A percentile compares a stretch with the other conserved stretches of the same genome.
Evolutionary conservation across 257 asterid species (phyloP).

Genomic region (Capsicum baccatum): DNA sequence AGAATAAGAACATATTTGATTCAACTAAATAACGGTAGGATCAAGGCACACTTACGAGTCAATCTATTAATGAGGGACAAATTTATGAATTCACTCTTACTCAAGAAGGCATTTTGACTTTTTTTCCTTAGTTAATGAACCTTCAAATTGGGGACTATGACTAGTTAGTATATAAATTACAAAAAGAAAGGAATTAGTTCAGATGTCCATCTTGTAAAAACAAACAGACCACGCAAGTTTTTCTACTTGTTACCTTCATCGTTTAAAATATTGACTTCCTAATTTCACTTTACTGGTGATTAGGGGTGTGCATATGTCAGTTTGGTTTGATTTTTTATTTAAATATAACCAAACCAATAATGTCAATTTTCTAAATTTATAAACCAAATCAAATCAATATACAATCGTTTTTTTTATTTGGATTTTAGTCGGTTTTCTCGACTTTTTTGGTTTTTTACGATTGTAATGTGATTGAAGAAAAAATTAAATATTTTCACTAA

Average conservation of each 20-base stretch:
- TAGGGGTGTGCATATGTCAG: too few species aligned
- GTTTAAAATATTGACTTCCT: background rate
- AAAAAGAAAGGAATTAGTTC: background rate
- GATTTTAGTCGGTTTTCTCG: too few species aligned
- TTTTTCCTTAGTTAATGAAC: background rate
- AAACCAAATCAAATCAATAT: too few species aligned
- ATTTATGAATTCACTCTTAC: background rate
- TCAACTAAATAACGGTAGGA: background rate
- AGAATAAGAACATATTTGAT: background rate
- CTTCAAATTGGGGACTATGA: background rate
- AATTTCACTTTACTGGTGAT: background rate
- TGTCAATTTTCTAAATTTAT: too few species aligned
- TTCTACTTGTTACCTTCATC: background rate
- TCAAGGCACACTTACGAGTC: background rate
- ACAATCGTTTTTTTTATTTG: too few species aligned
- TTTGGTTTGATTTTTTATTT: too few species aligned
- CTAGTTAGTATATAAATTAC: background rate
- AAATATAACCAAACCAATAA: too few species aligned
- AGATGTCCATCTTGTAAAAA: background rate
- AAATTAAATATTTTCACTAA: too few species aligned
- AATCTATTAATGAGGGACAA: background rate
- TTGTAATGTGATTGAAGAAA: too few species aligned
- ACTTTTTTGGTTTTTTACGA: too few species aligned
- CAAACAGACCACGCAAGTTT: background rate
- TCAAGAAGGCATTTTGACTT: background rate